Conservation (phyloP, 2,329 filamentous ascomycete species). For the Cladophialophora bantiana region DNA sequence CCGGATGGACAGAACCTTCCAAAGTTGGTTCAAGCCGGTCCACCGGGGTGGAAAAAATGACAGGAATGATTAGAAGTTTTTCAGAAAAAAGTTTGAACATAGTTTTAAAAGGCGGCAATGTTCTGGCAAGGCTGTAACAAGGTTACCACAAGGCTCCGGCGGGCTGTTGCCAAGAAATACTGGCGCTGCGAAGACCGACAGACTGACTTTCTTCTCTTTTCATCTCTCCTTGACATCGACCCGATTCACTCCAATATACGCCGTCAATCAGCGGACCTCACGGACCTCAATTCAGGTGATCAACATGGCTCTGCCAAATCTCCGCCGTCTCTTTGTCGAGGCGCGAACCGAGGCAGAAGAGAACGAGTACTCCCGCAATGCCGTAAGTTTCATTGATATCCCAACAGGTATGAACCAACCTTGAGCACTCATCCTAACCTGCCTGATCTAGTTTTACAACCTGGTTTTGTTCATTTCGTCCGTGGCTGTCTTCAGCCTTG, state of each 20-base stretch:
- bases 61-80: background rate
- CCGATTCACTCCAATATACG: background rate
- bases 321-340: constrained; percentile 95
- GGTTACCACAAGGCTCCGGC: background rate
- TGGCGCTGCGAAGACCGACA: background rate
- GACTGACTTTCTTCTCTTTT: background rate
- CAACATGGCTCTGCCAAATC: constrained; percentile 72
- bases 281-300: background rate
- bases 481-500: constrained; percentile 89
- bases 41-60: background rate
- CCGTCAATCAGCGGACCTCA: background rate
- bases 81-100: background rate
- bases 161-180: background rate
- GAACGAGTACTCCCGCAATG: constrained; percentile 89
- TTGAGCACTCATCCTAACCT: constrained; percentile 6
- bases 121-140: background rate
- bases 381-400: constrained; percentile 63
- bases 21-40: background rate
- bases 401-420: background rate
- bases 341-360: constrained; percentile 92
- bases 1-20: background rate
- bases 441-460: constrained; percentile 81
- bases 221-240: background rate
- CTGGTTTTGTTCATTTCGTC: constrained; percentile 96
- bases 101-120: background rate